Evolutionary conservation across 2,329 filamentous ascomycete genomes (phyloP).

Genomic region (Lecanosticta acicola): DNA sequence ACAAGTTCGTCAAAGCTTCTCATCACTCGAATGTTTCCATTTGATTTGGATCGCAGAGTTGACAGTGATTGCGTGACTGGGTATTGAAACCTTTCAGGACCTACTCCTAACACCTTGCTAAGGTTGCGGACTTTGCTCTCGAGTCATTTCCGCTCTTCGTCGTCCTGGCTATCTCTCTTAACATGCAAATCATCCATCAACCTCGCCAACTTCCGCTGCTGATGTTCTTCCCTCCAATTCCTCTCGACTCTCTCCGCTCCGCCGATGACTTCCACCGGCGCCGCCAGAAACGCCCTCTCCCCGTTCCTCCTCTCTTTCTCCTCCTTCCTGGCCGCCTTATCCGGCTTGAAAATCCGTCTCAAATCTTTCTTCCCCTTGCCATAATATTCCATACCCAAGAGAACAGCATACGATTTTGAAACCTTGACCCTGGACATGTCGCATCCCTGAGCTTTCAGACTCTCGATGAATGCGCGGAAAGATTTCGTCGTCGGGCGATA

Average conservation of each 20-base stretch:
- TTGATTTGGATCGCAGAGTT: too few species aligned
- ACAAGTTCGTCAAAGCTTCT: constrained; percentile 8
- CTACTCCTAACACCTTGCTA: too few species aligned
- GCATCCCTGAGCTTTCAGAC: constrained; percentile 63
- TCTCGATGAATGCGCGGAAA: constrained; percentile 72
- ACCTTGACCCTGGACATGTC: constrained; percentile 75
- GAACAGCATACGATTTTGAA: constrained; percentile 61
- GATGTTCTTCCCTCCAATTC: constrained; percentile 18
- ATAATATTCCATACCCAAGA: constrained; percentile 76
- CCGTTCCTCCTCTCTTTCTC: not conserved
- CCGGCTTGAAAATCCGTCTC: constrained; percentile 47
- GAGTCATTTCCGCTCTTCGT: too few species aligned
- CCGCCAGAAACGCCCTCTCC: constrained; percentile 2
- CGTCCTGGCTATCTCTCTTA: not conserved
- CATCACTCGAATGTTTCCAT: too few species aligned
- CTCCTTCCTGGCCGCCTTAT: constrained; percentile 5
- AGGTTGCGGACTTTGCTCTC: too few species aligned
- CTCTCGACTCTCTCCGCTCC: constrained; percentile 16
- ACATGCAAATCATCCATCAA: constrained; percentile 11
- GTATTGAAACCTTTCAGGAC: too few species aligned
- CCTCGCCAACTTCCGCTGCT: constrained; percentile 8
- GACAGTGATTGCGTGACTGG: too few species aligned
- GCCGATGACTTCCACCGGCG: constrained; percentile 1
- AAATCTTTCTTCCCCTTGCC: constrained; percentile 61
- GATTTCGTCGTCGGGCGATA: constrained; percentile 78